Evolutionary conservation across 371 early-diverging fungal genomes (phyloP), one percentile per base, ranked within the genome.

Genomic region (Caulochytrium protostelioides): DNA sequence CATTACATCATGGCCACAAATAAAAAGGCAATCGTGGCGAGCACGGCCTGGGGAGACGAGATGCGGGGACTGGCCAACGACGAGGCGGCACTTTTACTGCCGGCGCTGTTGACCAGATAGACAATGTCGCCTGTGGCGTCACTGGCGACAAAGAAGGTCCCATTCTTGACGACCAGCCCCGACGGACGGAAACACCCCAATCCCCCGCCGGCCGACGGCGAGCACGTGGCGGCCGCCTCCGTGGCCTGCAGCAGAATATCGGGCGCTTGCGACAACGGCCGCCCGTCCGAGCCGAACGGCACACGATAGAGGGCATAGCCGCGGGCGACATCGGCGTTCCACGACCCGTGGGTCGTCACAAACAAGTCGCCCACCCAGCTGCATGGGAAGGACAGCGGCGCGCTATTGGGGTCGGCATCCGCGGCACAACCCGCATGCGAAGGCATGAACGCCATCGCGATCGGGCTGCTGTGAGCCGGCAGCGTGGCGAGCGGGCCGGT

Each of bases 271-370:
- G 22, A 27, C 1, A 42, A 28, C 16, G 39, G 29, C 6, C 29
- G 2, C 4, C 15, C 41, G 23, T 17, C 2, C 29, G 22, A 1
- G 28, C 32, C 41, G 30, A 48, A 44, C 2, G 49, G 49, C 12
- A 52, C 21, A 25, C 41, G 35, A 6, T 48, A 39, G 35, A 55
- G 41, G n/a, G 41, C 19, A 42, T 39, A 49, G 6, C 55, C 55
- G 1, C 29, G n/a, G 5, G 55, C 50, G 12, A 40, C 25, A 20
- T 44, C 42, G 12, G 50, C 44, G 37, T 54, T 48, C 51, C 55
- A 50, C 13, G 51, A 50, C 7, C 55, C 55, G 32, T 43, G 47
- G 19, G 50, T 46, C 6, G 55, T 33, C 19, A 50, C 27, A 39
- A 44, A 38, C 13, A 39, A 23, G 15, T 41, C 42, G n/a, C 50